A percentile compares a stretch with the other conserved stretches of the same genome.
Evolutionary conservation across 2,329 filamentous ascomycete genomes (phyloP).

Genomic region (Sporothrix globosa): DNA sequence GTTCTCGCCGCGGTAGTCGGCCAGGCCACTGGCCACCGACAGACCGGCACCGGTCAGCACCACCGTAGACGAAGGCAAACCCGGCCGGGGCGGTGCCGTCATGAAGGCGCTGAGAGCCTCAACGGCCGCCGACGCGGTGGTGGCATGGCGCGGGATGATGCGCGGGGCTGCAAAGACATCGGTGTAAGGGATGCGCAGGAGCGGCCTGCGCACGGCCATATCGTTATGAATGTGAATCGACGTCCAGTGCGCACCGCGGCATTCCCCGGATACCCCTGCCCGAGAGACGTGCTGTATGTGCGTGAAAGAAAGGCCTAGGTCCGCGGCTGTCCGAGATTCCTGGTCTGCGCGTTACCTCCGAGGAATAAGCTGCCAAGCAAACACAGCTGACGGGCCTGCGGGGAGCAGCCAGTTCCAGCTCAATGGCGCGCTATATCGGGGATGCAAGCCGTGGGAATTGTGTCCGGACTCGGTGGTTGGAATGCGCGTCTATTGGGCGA

Average conservation of each 20-base stretch:
- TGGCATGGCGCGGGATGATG: conserved; percentile 73
- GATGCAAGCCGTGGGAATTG: not conserved
- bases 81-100: conserved; percentile 57
- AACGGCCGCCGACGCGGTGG: conserved; percentile 71
- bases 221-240: conserved; percentile 19
- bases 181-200: conserved; percentile 90
- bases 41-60: conserved; percentile 81
- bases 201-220: conserved; percentile 64
- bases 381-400: not conserved
- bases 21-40: conserved; percentile 87
- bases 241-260: conserved; percentile 5
- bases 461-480: conserved; percentile 9
- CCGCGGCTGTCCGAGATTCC: conserved; percentile 11
- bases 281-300: not conserved
- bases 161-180: conserved; percentile 74
- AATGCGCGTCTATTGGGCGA: conserved; percentile 17
- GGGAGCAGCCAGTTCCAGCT: not conserved
- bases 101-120: conserved; percentile 79
- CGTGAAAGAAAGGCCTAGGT: not conserved
- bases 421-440: not conserved
- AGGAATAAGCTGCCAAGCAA: not conserved
- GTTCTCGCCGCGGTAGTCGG: conserved; percentile 86
- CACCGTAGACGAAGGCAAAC: conserved; percentile 53
- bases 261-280: not conserved
- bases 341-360: not conserved